A percentile compares a stretch with the other conserved stretches of the same genome.
phyloP scores from a whole-genome alignment of 352 stramenopile species.

The Globisporangium orthogonon region DNA sequence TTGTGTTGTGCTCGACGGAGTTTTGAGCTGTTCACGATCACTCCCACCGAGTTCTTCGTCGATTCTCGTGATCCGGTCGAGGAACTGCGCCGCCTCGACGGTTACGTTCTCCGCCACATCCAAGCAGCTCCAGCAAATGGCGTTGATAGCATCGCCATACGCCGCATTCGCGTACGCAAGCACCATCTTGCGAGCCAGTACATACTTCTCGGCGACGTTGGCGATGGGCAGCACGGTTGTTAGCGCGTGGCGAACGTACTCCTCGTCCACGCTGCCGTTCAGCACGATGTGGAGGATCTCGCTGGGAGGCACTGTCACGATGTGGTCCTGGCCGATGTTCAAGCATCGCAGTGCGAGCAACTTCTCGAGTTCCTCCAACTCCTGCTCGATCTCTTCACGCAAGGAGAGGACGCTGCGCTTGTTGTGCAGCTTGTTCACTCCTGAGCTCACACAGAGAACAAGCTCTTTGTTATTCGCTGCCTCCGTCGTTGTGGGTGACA shows the following conservation, averaged over 20 bases:
- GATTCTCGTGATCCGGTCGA: slow-evolving; percentile 45
- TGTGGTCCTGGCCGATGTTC: slow-evolving; percentile 38
- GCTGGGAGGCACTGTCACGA: slow-evolving; percentile 34
- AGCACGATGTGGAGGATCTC: slow-evolving; percentile 59
- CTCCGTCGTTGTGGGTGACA: background rate
- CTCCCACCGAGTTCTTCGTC: slow-evolving; percentile 3
- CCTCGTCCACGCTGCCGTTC: slow-evolving; percentile 36
- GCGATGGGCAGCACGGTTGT: slow-evolving; percentile 52
- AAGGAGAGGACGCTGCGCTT: slow-evolving; percentile 44
- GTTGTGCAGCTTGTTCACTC: slow-evolving; percentile 45
- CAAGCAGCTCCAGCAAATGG: slow-evolving; percentile 69
- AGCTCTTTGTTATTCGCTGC: background rate
- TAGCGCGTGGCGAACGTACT: slow-evolving; percentile 57
- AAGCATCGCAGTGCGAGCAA: slow-evolving; percentile 53
- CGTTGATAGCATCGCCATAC: slow-evolving; percentile 53
- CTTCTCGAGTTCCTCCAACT: slow-evolving; percentile 63
- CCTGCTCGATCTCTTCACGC: slow-evolving; percentile 60
- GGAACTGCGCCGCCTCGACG: slow-evolving; percentile 51
- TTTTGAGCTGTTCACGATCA: background rate
- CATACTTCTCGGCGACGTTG: slow-evolving; percentile 47
- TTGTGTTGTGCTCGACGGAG: too few species aligned
- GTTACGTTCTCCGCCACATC: slow-evolving; percentile 60
- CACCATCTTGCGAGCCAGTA: slow-evolving; percentile 44
- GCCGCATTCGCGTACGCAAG: slow-evolving; percentile 36
- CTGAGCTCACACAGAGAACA: slow-evolving; percentile 10